These are phyloP conservation scores for Rosa lucieae DNA, from an alignment of 306 rosid genomes.

Conservation along the genomic window DNA sequence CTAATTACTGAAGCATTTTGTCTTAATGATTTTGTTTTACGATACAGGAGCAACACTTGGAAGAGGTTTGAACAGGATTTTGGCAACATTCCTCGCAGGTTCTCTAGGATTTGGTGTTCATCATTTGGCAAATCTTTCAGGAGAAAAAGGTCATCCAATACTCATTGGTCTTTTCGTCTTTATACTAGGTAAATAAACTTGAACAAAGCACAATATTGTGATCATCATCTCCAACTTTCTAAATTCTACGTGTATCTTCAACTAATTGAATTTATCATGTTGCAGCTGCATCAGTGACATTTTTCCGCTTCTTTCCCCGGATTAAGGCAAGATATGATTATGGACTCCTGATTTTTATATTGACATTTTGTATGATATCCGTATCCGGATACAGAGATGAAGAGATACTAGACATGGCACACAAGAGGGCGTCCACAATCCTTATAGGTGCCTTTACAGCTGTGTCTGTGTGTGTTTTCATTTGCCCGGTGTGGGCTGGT, in stretches of 20 bases:
- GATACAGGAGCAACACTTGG: slow-evolving; percentile 42
- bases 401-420: slow-evolving; percentile 33
- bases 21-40: neutral
- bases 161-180: slow-evolving; percentile 22
- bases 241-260: neutral
- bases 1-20: neutral
- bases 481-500: slow-evolving; percentile 55
- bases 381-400: slow-evolving; percentile 40
- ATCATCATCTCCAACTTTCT: neutral
- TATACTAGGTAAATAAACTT: slow-evolving; percentile 19
- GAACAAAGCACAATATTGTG: neutral
- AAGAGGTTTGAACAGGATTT: slow-evolving; percentile 35
- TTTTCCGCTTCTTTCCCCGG: slow-evolving; percentile 43
- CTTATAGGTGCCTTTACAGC: slow-evolving; percentile 34
- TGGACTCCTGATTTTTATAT: slow-evolving; percentile 46
- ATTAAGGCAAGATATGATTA: slow-evolving; percentile 57
- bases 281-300: slow-evolving; percentile 43
- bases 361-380: slow-evolving; percentile 50
- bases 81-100: slow-evolving; percentile 38
- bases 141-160: slow-evolving; percentile 25
- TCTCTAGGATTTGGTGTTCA: slow-evolving; percentile 35
- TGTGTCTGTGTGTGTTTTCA: slow-evolving; percentile 30
- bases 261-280: neutral
- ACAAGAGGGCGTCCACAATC: slow-evolving; percentile 38
- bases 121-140: slow-evolving; percentile 28